Percentiles rank a stretch among this genome's conserved stretches.
Conservation (phyloP, 495 filamentous ascomycete genomes). For the Aspergillus ellipticus region DNA sequence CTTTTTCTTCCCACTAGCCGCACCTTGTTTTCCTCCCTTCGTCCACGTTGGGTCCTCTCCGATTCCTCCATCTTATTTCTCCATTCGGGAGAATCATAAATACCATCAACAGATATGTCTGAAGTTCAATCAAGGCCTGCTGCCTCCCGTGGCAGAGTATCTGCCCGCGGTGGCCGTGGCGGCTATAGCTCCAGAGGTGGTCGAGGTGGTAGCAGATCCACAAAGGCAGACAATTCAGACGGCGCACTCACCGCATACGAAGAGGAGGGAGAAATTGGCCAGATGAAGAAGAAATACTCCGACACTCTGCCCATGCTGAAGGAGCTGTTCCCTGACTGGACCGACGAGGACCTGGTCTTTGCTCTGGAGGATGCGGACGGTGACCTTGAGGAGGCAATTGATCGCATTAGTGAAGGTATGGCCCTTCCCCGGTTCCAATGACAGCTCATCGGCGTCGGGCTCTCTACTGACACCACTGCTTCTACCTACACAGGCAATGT, state of each 20-base stretch:
- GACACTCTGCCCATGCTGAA: slow-evolving; percentile 69
- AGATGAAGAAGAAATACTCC: slow-evolving; percentile 86
- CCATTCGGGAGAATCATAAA: slow-evolving; percentile 24
- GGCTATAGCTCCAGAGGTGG: slow-evolving; percentile 73
- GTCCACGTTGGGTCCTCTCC: slow-evolving; percentile 32
- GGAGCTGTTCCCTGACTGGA: slow-evolving; percentile 90
- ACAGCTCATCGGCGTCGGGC: neutral
- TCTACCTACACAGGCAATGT: slow-evolving; percentile 62
- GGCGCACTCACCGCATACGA: slow-evolving; percentile 55
- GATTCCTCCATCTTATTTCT: slow-evolving; percentile 34
- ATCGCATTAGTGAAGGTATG: slow-evolving; percentile 88
- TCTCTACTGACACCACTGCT: slow-evolving; percentile 6
- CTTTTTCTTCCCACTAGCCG: slow-evolving; percentile 28
- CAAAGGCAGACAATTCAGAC: slow-evolving; percentile 63
- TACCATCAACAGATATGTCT: slow-evolving; percentile 64
- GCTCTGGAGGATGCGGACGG: slow-evolving; percentile 89
- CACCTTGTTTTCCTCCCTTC: slow-evolving; percentile 33
- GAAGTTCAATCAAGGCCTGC: slow-evolving; percentile 80
- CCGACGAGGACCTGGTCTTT: slow-evolving; percentile 85
- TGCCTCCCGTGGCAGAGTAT: slow-evolving; percentile 75
- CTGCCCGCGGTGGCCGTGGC: slow-evolving; percentile 77
- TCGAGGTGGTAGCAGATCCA: slow-evolving; percentile 60
- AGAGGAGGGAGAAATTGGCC: slow-evolving; percentile 85
- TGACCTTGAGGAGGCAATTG: slow-evolving; percentile 77
- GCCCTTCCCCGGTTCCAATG: slow-evolving; percentile 8